Evolutionary conservation across 352 stramenopile genomes (phyloP).

Genomic region (Phytophthora niederhauseri): DNA sequence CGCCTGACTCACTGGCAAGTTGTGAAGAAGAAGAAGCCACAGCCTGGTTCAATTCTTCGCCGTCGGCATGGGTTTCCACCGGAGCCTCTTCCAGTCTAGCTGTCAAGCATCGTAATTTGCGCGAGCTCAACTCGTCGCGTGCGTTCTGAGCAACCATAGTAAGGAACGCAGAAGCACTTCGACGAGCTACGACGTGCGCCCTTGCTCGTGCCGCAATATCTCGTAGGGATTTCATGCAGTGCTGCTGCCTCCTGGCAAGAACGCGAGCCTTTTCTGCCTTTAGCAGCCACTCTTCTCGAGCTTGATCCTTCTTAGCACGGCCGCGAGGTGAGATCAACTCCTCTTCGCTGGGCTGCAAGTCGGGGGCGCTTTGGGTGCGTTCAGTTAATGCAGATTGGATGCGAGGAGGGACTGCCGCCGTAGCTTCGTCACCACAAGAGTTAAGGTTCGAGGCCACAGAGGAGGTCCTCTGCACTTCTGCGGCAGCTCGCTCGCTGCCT

Average conservation of each 20-base stretch:
- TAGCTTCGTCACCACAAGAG: constrained; percentile 1
- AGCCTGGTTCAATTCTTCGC: background rate
- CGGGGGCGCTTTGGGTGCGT: constrained; percentile 7
- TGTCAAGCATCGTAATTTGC: constrained; percentile 21
- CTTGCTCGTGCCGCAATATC: constrained; percentile 50
- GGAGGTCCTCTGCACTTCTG: constrained; percentile 9
- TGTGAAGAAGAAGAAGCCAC: background rate
- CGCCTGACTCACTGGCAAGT: background rate
- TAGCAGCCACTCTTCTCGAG: constrained; percentile 45
- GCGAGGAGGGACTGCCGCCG: background rate
- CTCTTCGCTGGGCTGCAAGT: constrained; percentile 8
- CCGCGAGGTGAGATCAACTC: constrained; percentile 24
- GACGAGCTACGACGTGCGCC: constrained; percentile 30
- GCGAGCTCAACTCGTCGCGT: constrained; percentile 13
- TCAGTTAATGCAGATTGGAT: constrained; percentile 7
- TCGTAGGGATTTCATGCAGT: constrained; percentile 51
- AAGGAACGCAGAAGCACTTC: constrained; percentile 31
- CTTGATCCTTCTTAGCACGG: constrained; percentile 28
- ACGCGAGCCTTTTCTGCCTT: constrained; percentile 52
- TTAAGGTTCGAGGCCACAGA: background rate
- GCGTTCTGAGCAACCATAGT: constrained; percentile 32
- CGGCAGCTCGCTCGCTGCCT: constrained; percentile 24
- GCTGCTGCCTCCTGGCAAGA: constrained; percentile 52
- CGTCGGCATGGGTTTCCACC: background rate
- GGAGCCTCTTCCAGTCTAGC: constrained; percentile 2